These are phyloP conservation scores for Ustanciosporium gigantosporum DNA, from an alignment of 1,284 basidiomycete species.

Conservation along the genomic window DNA sequence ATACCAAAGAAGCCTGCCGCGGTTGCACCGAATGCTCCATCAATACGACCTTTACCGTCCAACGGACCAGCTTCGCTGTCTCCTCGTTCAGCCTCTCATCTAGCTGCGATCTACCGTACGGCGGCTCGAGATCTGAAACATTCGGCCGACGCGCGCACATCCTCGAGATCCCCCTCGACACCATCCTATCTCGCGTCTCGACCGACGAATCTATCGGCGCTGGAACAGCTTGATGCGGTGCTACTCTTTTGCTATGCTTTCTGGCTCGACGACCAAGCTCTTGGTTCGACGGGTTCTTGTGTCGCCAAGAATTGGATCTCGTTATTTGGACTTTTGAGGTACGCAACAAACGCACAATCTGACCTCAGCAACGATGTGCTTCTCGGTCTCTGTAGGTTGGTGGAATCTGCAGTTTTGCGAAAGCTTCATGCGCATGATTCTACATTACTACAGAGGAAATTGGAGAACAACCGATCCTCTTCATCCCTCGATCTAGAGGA, in stretches of 20 bases:
- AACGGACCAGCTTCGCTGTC: not conserved
- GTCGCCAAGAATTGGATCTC: constrained; percentile 35
- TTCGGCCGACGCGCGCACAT: constrained; percentile 45
- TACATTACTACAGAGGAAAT: constrained; percentile 13
- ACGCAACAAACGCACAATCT: constrained; percentile 24
- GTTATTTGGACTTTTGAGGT: constrained; percentile 35
- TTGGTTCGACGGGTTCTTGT: not conserved
- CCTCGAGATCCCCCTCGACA: constrained; percentile 1
- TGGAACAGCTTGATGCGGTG: constrained; percentile 64
- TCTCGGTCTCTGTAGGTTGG: constrained; percentile 33
- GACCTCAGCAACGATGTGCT: constrained; percentile 25
- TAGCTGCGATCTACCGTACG: constrained; percentile 17
- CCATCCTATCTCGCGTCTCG: constrained; percentile 20
- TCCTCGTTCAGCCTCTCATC: not conserved
- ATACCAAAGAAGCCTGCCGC: not conserved
- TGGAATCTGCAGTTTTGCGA: constrained; percentile 37
- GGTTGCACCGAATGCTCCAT: too few species aligned
- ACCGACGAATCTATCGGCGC: constrained; percentile 55
- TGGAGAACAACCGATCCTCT: not conserved
- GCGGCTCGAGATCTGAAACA: constrained; percentile 59
- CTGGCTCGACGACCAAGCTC: constrained; percentile 63
- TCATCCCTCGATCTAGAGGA: not conserved
- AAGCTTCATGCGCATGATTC: constrained; percentile 32
- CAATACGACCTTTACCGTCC: too few species aligned
- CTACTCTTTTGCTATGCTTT: constrained; percentile 65